A percentile compares a stretch with the other conserved stretches of the same genome.
Conservation (phyloP, 1,139 yeast species). For the Kurtzmaniella quercitrusa region DNA sequence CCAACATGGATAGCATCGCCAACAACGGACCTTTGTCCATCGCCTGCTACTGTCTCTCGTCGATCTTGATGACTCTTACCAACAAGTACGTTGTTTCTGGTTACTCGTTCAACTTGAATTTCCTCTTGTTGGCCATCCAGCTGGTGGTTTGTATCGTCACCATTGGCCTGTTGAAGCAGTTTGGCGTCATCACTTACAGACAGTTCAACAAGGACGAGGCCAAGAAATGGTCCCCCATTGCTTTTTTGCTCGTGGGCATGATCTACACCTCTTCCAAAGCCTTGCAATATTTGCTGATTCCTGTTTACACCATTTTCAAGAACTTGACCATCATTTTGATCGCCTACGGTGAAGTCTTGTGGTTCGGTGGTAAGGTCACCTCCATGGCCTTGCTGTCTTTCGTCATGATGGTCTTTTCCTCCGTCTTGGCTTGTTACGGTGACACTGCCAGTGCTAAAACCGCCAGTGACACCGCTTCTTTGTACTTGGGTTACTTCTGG, state of each 20-base stretch:
- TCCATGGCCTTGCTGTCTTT: conserved; percentile 88
- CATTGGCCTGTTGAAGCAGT: conserved; percentile 63
- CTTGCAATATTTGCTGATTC: conserved; percentile 82
- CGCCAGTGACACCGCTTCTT: conserved; percentile 35
- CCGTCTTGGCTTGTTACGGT: conserved; percentile 91
- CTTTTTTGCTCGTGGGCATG: conserved; percentile 84
- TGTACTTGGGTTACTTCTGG: conserved; percentile 91
- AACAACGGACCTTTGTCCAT: conserved; percentile 88
- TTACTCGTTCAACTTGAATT: conserved; percentile 80
- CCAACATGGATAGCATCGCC: conserved; percentile 29
- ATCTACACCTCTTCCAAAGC: conserved; percentile 97
- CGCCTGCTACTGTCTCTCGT: conserved; percentile 81
- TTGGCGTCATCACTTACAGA: conserved; percentile 81
- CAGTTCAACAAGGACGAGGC: conserved; percentile 84
- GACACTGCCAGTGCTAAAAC: conserved; percentile 50
- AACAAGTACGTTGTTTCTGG: conserved; percentile 91
- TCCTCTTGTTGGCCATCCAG: conserved; percentile 79
- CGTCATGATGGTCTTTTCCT: conserved; percentile 84
- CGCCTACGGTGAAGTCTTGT: conserved; percentile 96
- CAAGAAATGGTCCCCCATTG: conserved; percentile 92
- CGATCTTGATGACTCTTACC: conserved; percentile 96
- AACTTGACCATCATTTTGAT: conserved; percentile 93
- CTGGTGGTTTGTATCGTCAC: conserved; percentile 75
- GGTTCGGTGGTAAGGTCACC: conserved; percentile 94
- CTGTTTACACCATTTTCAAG: conserved; percentile 96